Conservation (phyloP, 805 yeast species). For the Phaffomyces opuntiae region DNA sequence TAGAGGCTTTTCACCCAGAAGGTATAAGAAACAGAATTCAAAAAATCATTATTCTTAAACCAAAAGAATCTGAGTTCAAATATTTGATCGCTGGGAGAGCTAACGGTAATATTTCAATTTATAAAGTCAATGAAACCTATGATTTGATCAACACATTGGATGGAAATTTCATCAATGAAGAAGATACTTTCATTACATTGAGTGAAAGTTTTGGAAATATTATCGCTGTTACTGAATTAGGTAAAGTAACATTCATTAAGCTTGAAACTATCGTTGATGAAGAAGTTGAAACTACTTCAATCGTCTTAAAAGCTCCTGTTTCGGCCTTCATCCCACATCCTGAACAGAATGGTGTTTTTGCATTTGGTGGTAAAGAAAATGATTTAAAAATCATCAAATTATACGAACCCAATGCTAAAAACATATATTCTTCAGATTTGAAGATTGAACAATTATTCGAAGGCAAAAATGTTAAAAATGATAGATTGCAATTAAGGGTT, state of each 20-base stretch:
- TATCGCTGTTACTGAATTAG: conserved; percentile 30
- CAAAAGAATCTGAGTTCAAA: conserved; percentile 25
- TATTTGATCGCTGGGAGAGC: conserved; percentile 39
- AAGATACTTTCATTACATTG: conserved; percentile 34
- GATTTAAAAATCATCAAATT: conserved; percentile 49
- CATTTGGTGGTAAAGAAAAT: conserved; percentile 82
- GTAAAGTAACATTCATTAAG: conserved; percentile 26
- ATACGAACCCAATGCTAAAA: conserved; percentile 14
- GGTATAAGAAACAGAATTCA: conserved; percentile 35
- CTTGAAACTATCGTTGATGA: conserved; percentile 10
- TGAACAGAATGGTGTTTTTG: conserved; percentile 45
- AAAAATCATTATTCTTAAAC: conserved; percentile 29
- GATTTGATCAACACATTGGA: conserved; percentile 15
- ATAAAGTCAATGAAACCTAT: conserved; percentile 26
- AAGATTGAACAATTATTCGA: conserved; percentile 41
- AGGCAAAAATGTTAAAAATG: conserved; percentile 80
- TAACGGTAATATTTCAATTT: conserved; percentile 36
- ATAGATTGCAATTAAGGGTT: conserved; percentile 68
- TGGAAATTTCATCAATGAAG: conserved; percentile 10
- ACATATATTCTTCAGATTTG: conserved; percentile 19
- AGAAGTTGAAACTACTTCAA: conserved; percentile 12
- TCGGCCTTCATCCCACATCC: conserved; percentile 44
- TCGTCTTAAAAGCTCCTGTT: conserved; percentile 39
- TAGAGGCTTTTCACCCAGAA: conserved; percentile 36
- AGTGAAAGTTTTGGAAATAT: conserved; percentile 22